Base-by-base conservation (phyloP, 2,329 filamentous ascomycete species). In the Aspergillus tamarii region DNA sequence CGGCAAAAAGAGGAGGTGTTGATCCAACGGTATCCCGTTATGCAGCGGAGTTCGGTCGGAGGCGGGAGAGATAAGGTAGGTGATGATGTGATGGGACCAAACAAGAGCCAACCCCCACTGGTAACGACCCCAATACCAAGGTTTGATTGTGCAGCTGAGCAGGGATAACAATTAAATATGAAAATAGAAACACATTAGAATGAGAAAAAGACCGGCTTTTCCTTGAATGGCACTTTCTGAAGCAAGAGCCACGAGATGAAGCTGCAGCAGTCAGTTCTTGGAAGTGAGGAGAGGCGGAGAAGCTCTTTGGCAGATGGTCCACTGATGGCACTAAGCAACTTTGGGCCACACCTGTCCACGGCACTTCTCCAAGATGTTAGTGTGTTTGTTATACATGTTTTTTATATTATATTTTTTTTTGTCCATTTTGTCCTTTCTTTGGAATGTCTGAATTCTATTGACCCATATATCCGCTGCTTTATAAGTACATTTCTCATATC, bases 31-130 rank as follows among this genome's bases (percentile, higher is more conserved):
- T 39, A 52, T n/a, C 52, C 46, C 34, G 57, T 73, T 69, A 71
- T 67, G 72, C 70, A 67, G 70, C 70, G 72, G 70, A 75, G 72
- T 67, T 72, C 66, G 68, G 68, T 69, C 65, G 69, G 73, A 64
- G 68, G 63, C 62, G 70, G 66, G 54, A 60, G 57, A 59, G 63
- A 57, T 63, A 64, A 61, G 59, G 23, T 30, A 39, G 34, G n/a
- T 50, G 48, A 57, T 61, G 41, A 54, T 43, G 43, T 26, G 59
- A 57, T 41, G 21, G 32, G 32, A 6, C 43, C 23, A 26, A 36
- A 52, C 34, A 52, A 53, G 9, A 26, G 34, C 12, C 32, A 32
- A 52, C 26, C 55, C 59, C 57, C 48, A n/a, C 23, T n/a, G 21
- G 19, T 23, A 23, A 50, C n/a, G 9, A 45, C 23, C 23, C 26